Evolutionary conservation across 345 rosid genomes (phyloP).

Genomic region (Eucalyptus pauciflora): DNA sequence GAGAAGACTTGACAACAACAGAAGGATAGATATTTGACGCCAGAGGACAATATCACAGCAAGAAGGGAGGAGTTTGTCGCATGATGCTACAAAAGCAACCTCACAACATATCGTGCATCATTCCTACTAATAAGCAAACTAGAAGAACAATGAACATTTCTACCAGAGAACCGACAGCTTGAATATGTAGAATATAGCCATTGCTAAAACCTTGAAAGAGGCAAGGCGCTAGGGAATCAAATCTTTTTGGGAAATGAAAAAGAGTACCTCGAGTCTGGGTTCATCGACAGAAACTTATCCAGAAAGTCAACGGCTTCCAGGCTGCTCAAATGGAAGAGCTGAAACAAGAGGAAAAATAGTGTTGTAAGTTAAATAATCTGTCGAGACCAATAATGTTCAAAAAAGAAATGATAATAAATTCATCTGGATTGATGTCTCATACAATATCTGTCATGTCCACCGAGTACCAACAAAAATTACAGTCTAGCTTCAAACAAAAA

Average conservation of each 20-base stretch:
- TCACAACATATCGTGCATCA: neutral
- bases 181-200: neutral
- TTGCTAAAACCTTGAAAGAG: neutral
- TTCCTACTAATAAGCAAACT: neutral
- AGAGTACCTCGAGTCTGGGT: conserved; percentile 69
- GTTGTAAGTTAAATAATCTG: neutral
- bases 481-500: neutral
- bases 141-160: neutral
- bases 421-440: neutral
- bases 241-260: neutral
- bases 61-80: neutral
- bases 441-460: neutral
- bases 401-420: neutral
- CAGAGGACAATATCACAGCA: neutral
- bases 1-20: neutral
- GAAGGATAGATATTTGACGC: neutral
- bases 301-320: conserved; percentile 68
- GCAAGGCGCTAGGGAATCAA: neutral
- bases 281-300: conserved; percentile 78
- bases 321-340: conserved; percentile 72
- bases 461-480: neutral
- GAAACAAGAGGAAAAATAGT: conserved; percentile 4
- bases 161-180: neutral
- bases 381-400: neutral
- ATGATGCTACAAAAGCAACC: neutral